Percentiles rank a stretch among this genome's conserved stretches.
Evolutionary conservation across 768 basidiomycete genomes (phyloP).

Genomic region (Rhizopogon vesiculosus): DNA sequence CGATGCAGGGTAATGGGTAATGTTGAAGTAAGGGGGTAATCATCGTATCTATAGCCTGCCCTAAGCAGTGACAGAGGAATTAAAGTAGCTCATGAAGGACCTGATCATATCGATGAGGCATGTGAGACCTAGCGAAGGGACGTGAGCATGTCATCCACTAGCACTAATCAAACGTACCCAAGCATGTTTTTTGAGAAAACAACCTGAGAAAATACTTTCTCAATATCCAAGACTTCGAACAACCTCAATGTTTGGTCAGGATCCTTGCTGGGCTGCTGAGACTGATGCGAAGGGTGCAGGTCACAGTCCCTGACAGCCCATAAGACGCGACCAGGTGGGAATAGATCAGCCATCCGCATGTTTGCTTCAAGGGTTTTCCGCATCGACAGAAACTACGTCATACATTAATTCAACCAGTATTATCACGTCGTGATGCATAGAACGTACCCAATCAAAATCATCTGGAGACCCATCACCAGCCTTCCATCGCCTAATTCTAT

Average conservation of each 20-base stretch:
- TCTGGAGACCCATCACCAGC: constrained; percentile 51
- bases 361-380: constrained; percentile 84
- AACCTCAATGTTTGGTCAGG: constrained; percentile 36
- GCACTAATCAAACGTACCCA: constrained; percentile 39
- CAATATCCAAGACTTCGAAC: constrained; percentile 74
- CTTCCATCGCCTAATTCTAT: constrained; percentile 56
- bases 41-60: neutral
- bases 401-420: constrained; percentile 46
- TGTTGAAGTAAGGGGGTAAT: no score
- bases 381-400: constrained; percentile 63
- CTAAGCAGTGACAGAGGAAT: constrained; percentile 3
- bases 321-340: constrained; percentile 71
- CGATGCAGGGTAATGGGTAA: neutral
- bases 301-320: constrained; percentile 78
- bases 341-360: constrained; percentile 70
- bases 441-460: constrained; percentile 47
- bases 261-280: neutral
- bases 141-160: neutral
- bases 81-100: constrained; percentile 66
- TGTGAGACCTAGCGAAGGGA: constrained; percentile 48
- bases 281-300: constrained; percentile 54
- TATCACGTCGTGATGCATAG: constrained; percentile 10
- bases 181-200: constrained; percentile 83
- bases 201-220: constrained; percentile 75
- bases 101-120: constrained; percentile 79